These are phyloP conservation scores for Pelargonium citronellum DNA, from an alignment of 441 rosid species.

Conservation along the genomic window DNA sequence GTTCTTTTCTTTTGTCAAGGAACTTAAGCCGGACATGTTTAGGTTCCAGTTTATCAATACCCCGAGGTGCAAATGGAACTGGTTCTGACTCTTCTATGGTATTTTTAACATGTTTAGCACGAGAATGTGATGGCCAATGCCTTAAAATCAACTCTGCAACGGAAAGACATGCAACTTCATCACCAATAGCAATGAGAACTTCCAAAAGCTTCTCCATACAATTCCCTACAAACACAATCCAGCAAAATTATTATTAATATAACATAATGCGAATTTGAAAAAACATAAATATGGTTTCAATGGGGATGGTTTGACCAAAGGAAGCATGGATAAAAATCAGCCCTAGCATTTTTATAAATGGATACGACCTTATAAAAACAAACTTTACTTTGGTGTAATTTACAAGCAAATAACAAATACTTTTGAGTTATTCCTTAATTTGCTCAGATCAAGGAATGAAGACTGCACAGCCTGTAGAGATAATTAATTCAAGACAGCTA, in stretches of 20 bases:
- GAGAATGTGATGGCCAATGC: slow-evolving; percentile 98
- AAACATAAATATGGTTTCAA: slow-evolving; percentile 14
- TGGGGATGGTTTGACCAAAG: background rate
- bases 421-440: too few species aligned
- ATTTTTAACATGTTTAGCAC: slow-evolving; percentile 80
- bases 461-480: too few species aligned
- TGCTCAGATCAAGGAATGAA: background rate
- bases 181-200: slow-evolving; percentile 97
- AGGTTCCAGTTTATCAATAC: slow-evolving; percentile 93
- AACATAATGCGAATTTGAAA: background rate
- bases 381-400: too few species aligned
- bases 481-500: slow-evolving; percentile 10
- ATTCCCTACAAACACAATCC: slow-evolving; percentile 60
- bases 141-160: slow-evolving; percentile 89
- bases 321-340: slow-evolving; percentile 9
- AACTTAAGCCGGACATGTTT: slow-evolving; percentile 81
- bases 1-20: slow-evolving; percentile 75
- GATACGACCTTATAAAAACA: too few species aligned
- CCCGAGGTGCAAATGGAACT: slow-evolving; percentile 84
- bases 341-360: background rate
- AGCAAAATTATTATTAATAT: slow-evolving; percentile 9
- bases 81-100: slow-evolving; percentile 72
- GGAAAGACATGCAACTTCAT: slow-evolving; percentile 95
- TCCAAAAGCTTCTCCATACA: slow-evolving; percentile 99
- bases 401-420: too few species aligned